Conservation (phyloP, 106 monocot genomes). For the Apostasia ramifera region DNA sequence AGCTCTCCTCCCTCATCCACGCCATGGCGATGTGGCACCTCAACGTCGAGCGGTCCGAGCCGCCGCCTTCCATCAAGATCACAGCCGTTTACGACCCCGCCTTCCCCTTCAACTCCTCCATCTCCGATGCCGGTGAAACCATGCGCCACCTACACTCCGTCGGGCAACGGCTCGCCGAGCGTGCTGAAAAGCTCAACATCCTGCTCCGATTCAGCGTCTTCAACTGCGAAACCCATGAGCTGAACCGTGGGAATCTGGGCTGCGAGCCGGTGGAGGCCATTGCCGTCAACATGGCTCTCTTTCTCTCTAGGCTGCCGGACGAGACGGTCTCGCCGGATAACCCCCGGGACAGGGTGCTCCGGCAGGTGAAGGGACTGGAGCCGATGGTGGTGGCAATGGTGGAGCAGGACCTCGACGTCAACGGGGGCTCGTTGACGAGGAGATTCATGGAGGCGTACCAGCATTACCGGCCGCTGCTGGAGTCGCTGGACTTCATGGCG, state of each 20-base stretch:
- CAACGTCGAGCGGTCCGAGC: slow-evolving; percentile 1
- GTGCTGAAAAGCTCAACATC: slow-evolving; percentile 26
- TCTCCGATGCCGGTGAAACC: not conserved
- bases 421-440: slow-evolving; percentile 49
- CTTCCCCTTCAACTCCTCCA: slow-evolving; percentile 3
- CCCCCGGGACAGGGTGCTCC: slow-evolving; percentile 64
- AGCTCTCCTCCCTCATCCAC: slow-evolving; percentile 39
- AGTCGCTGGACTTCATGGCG: slow-evolving; percentile 35
- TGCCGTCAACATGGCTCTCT: slow-evolving; percentile 55
- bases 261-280: slow-evolving; percentile 59
- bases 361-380: slow-evolving; percentile 31
- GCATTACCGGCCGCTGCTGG: slow-evolving; percentile 49
- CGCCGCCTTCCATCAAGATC: slow-evolving; percentile 6
- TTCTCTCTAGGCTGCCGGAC: slow-evolving; percentile 49
- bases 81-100: slow-evolving; percentile 12
- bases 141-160: slow-evolving; percentile 10
- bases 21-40: slow-evolving; percentile 18
- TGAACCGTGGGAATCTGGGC: slow-evolving; percentile 25
- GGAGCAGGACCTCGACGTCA: slow-evolving; percentile 65
- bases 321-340: slow-evolving; percentile 71
- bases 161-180: slow-evolving; percentile 24
- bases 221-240: slow-evolving; percentile 17
- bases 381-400: slow-evolving; percentile 43
- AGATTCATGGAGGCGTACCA: slow-evolving; percentile 49
- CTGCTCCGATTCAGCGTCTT: slow-evolving; percentile 43